phyloP scores from a whole-genome alignment of 345 rosid genomes.

The Kandelia obovata region DNA sequence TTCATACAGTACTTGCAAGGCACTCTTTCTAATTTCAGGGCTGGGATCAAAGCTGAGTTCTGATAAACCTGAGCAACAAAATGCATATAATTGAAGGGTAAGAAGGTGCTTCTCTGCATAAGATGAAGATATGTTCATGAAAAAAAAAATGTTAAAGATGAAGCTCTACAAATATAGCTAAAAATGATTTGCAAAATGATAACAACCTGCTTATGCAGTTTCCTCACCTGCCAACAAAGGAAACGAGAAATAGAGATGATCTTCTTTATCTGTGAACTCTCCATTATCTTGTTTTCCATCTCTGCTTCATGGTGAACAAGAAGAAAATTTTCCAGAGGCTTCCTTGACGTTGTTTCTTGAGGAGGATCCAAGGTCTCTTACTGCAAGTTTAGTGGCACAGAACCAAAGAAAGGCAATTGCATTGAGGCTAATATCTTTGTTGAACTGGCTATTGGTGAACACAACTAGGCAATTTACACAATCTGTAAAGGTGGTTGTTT shows the following conservation, averaged over 20 bases:
- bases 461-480: slow-evolving; percentile 96
- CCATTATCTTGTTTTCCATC: slow-evolving; percentile 62
- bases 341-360: slow-evolving; percentile 65
- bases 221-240: slow-evolving; percentile 85
- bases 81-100: slow-evolving; percentile 1
- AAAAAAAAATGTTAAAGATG: slow-evolving; percentile 2
- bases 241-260: slow-evolving; percentile 91
- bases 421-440: slow-evolving; percentile 87
- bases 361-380: slow-evolving; percentile 77
- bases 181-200: slow-evolving; percentile 6
- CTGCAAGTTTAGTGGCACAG: slow-evolving; percentile 96
- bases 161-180: neutral
- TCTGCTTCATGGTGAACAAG: neutral
- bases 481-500: slow-evolving; percentile 96
- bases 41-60: slow-evolving; percentile 98
- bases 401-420: slow-evolving; percentile 88
- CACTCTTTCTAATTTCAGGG: slow-evolving; percentile 94
- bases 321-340: slow-evolving; percentile 28
- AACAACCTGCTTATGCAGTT: slow-evolving; percentile 13
- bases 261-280: slow-evolving; percentile 56
- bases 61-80: slow-evolving; percentile 64
- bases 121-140: too few species aligned
- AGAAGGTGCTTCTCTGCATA: neutral
- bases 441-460: slow-evolving; percentile 91
- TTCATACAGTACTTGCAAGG: slow-evolving; percentile 84